A percentile compares a stretch with the other conserved stretches of the same genome.
Evolutionary conservation across 805 yeast species (phyloP).

Genomic region (Candida chauliodis): DNA sequence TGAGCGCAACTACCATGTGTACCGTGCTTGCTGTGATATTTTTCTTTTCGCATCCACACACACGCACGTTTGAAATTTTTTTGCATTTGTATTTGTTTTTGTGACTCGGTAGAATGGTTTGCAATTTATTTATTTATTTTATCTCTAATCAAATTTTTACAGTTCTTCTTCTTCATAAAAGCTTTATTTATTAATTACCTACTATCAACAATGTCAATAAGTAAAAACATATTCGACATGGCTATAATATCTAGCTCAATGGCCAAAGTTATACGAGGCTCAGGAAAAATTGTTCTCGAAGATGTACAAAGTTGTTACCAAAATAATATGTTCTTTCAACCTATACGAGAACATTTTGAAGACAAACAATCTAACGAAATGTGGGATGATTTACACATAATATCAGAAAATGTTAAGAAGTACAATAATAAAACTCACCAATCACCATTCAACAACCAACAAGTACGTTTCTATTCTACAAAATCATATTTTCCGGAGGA

Average conservation of each 20-base stretch:
- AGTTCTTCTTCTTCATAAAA: neutral
- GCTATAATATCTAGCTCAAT: constrained; percentile 25
- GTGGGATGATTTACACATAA: constrained; percentile 19
- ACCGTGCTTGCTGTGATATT: no score
- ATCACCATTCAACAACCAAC: constrained; percentile 4
- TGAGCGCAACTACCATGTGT: neutral
- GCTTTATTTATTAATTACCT: neutral
- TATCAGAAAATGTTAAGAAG: constrained; percentile 3
- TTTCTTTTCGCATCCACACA: no score
- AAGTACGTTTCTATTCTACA: constrained; percentile 10
- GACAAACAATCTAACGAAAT: constrained; percentile 12
- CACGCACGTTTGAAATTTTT: no score
- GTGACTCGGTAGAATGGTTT: constrained; percentile 1
- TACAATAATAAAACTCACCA: neutral
- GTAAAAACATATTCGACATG: constrained; percentile 17
- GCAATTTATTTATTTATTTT: neutral
- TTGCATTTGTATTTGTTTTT: neutral
- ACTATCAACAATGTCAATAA: constrained; percentile 10
- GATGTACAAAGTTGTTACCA: constrained; percentile 20
- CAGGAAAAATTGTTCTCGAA: constrained; percentile 14
- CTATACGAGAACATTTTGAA: constrained; percentile 18
- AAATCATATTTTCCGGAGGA: constrained; percentile 9
- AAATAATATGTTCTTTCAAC: constrained; percentile 18
- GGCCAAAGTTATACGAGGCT: constrained; percentile 17
- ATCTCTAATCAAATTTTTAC: neutral